phyloP scores from a whole-genome alignment of 2,329 filamentous ascomycete genomes.

The Botrytis porri region DNA sequence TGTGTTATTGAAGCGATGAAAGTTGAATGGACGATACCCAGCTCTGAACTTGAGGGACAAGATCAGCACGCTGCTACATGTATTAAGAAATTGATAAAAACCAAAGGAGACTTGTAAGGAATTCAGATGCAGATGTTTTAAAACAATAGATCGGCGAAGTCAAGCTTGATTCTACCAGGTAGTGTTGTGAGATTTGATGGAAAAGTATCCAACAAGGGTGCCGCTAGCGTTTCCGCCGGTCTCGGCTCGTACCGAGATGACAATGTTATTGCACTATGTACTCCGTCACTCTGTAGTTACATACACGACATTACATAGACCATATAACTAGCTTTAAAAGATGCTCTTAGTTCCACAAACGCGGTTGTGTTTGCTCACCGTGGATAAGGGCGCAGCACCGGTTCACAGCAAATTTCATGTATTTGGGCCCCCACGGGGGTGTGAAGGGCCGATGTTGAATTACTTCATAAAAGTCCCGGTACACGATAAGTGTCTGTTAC shows the following conservation, averaged over 20 bases:
- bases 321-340: not conserved
- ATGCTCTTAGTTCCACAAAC: not conserved
- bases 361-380: not conserved
- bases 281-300: not conserved
- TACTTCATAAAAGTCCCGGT: not conserved
- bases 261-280: not conserved
- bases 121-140: not conserved
- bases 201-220: not conserved
- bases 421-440: not conserved
- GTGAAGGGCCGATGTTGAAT: not conserved
- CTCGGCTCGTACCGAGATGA: not conserved
- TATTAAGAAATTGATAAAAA: not conserved
- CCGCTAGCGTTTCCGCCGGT: not conserved
- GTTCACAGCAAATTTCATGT: not conserved
- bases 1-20: constrained; percentile 1
- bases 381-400: not conserved
- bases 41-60: not conserved
- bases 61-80: constrained; percentile 26
- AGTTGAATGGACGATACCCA: not conserved
- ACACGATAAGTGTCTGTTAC: not conserved
- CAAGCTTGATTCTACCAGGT: not conserved
- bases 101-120: not conserved
- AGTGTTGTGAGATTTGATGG: not conserved
- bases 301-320: not conserved
- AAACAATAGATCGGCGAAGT: not conserved